These are phyloP conservation scores for Ploettnerulaceae sp. DNA, from an alignment of 2,329 filamentous ascomycete species.

Conservation along the genomic window DNA sequence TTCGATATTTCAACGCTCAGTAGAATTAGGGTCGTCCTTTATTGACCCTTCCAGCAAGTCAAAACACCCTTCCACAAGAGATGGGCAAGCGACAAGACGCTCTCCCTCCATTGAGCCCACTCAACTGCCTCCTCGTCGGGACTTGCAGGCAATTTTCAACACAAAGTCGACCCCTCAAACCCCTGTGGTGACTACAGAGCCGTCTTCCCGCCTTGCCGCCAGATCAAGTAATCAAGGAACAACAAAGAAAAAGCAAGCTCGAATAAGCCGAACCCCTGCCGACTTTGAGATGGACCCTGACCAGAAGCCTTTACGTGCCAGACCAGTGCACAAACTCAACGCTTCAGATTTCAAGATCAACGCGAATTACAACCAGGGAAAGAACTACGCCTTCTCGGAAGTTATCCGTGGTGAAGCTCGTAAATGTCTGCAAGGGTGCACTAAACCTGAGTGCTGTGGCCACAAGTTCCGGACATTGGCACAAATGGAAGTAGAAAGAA, in stretches of 20 bases:
- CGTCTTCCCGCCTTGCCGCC: not conserved
- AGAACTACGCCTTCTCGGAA: constrained; percentile 55
- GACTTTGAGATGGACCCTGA: constrained; percentile 8
- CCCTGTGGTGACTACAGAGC: not conserved
- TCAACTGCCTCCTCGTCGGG: constrained; percentile 4
- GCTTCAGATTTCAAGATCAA: constrained; percentile 62
- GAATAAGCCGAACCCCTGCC: not conserved
- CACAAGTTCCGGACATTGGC: constrained; percentile 33
- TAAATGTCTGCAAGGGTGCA: constrained; percentile 57
- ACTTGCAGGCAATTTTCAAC: constrained; percentile 1
- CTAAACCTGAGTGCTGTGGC: constrained; percentile 50
- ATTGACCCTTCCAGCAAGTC: not conserved
- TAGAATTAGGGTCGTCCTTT: no score
- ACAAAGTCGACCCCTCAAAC: not conserved
- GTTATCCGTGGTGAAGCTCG: constrained; percentile 56
- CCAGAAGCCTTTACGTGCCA: constrained; percentile 37
- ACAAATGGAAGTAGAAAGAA: constrained; percentile 19
- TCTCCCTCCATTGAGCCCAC: not conserved
- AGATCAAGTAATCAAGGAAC: not conserved
- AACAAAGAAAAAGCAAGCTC: constrained; percentile 1
- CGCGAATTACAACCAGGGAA: constrained; percentile 51
- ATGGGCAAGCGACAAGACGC: not conserved
- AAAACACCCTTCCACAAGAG: not conserved
- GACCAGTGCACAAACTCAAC: constrained; percentile 38
- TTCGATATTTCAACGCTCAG: no score